Evolutionary conservation across 192 early-diverging fungal species (phyloP), one percentile per base, ranked within the genome.

Genomic region (Coemansia interrupta): DNA sequence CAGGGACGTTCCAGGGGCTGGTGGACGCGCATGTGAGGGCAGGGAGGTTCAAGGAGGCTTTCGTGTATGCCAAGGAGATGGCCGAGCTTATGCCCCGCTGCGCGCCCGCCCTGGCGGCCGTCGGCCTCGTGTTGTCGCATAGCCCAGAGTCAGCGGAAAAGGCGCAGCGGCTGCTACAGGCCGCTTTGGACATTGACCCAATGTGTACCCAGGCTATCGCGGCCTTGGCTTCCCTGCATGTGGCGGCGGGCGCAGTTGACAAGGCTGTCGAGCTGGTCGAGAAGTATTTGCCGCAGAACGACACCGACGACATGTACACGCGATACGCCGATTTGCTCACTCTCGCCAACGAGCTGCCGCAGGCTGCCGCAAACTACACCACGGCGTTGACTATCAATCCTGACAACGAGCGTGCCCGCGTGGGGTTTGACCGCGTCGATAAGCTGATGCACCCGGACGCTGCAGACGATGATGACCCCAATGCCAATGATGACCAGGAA

Each of bases 251-350:
- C 9, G 47, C 44, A 2, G 8, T 66, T 1, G 26, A 23, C 1
- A 56, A 56, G 2, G 78, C 78, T 0, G 17, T 68, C 11, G 57
- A 39, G 3, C 38, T 74, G 26, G 17, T 80, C 11, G 72, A 70
- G 36, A 50, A 41, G 52, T 51, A 70, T 11, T 32, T 74, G 52
- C 61, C 72, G 0, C 52, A 74, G 1, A 71, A 70, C 41, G 57
- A 73, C 24, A 41, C 78, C 9, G 78, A 67, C 41, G 63, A 64
- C 14, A 70, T 80, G 78, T 63, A 71, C 56, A 59, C 72, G 24
- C 26, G 68, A 9, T 74, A 68, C 23, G 78, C 72, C 1, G 78
- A 80, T 28, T 57, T 80, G 11, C 65, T 80, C 46, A 74, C 72
- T 15, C 64, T 80, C 55, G 72, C 66, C 8, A 67, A 66, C 23